Conservation (phyloP, 2,329 filamentous ascomycete genomes). For the Xylariaceae sp. region DNA sequence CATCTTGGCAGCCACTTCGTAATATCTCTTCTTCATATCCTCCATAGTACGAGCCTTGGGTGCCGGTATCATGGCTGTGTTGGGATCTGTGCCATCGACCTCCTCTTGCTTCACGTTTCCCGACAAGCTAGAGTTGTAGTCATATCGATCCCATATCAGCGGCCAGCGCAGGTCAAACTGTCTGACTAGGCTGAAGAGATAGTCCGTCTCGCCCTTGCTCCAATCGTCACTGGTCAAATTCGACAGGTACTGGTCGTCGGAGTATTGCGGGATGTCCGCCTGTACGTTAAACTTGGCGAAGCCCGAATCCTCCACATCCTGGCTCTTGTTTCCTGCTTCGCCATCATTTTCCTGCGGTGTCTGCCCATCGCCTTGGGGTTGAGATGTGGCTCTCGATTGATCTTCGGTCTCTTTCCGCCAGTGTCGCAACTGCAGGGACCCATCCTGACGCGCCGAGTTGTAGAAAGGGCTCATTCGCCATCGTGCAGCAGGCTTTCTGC, state of each 20-base stretch:
- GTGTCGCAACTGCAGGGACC: slow-evolving; percentile 63
- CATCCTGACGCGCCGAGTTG: slow-evolving; percentile 71
- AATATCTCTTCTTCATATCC: slow-evolving; percentile 87
- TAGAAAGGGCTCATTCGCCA: slow-evolving; percentile 69
- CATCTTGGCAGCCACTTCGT: slow-evolving; percentile 76
- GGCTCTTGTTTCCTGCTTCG: slow-evolving; percentile 36
- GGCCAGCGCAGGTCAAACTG: slow-evolving; percentile 89
- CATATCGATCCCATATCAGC: slow-evolving; percentile 87
- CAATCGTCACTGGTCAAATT: slow-evolving; percentile 71
- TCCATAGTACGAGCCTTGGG: slow-evolving; percentile 66
- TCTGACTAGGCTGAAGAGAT: slow-evolving; percentile 67
- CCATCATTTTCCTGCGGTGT: slow-evolving; percentile 30
- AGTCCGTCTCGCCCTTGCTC: slow-evolving; percentile 91
- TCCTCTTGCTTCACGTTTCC: slow-evolving; percentile 36
- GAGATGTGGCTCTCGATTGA: slow-evolving; percentile 27
- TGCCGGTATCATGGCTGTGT: slow-evolving; percentile 50
- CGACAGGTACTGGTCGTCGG: slow-evolving; percentile 76
- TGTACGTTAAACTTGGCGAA: slow-evolving; percentile 89
- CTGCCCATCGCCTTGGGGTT: slow-evolving; percentile 21
- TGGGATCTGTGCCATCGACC: slow-evolving; percentile 39
- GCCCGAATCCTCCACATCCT: slow-evolving; percentile 49
- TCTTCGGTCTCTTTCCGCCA: slow-evolving; percentile 65
- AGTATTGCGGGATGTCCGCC: slow-evolving; percentile 73
- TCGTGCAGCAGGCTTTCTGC: slow-evolving; percentile 49
- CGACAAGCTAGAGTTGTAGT: slow-evolving; percentile 52